A percentile compares a stretch with the other conserved stretches of the same genome.
Conservation (phyloP, 2,329 filamentous ascomycete species). For the Colletotrichum magnum region DNA sequence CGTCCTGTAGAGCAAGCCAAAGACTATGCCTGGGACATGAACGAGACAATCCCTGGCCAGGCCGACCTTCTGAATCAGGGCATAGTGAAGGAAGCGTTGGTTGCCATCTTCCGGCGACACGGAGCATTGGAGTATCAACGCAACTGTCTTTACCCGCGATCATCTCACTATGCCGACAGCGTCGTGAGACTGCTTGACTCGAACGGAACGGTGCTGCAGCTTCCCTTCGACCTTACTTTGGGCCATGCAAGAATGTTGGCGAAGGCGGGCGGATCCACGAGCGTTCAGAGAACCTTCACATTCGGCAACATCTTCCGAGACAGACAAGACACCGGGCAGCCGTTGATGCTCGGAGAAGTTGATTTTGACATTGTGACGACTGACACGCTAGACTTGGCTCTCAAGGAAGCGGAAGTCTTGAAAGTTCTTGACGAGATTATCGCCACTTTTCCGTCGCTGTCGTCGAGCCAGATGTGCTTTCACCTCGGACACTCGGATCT, state of each 20-base stretch:
- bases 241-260: slow-evolving; percentile 90
- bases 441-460: slow-evolving; percentile 81
- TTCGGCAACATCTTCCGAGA: slow-evolving; percentile 93
- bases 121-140: slow-evolving; percentile 87
- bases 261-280: slow-evolving; percentile 71
- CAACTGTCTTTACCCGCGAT: slow-evolving; percentile 84
- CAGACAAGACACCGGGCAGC: slow-evolving; percentile 82
- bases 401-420: slow-evolving; percentile 94
- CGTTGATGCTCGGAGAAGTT: slow-evolving; percentile 86
- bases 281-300: slow-evolving; percentile 82
- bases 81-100: slow-evolving; percentile 80
- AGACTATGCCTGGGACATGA: slow-evolving; percentile 84
- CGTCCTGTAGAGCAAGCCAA: slow-evolving; percentile 83
- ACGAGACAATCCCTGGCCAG: slow-evolving; percentile 65
- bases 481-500: slow-evolving; percentile 91
- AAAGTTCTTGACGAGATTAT: slow-evolving; percentile 96
- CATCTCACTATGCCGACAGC: slow-evolving; percentile 81
- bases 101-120: slow-evolving; percentile 87
- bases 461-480: slow-evolving; percentile 84
- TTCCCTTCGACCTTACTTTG: slow-evolving; percentile 94
- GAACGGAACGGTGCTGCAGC: slow-evolving; percentile 88
- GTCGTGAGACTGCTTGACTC: slow-evolving; percentile 86
- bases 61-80: slow-evolving; percentile 79
- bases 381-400: slow-evolving; percentile 82
- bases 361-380: slow-evolving; percentile 97